Base-by-base conservation (phyloP, 164 flowering plant species). In the Aristolochia fimbriata region DNA sequence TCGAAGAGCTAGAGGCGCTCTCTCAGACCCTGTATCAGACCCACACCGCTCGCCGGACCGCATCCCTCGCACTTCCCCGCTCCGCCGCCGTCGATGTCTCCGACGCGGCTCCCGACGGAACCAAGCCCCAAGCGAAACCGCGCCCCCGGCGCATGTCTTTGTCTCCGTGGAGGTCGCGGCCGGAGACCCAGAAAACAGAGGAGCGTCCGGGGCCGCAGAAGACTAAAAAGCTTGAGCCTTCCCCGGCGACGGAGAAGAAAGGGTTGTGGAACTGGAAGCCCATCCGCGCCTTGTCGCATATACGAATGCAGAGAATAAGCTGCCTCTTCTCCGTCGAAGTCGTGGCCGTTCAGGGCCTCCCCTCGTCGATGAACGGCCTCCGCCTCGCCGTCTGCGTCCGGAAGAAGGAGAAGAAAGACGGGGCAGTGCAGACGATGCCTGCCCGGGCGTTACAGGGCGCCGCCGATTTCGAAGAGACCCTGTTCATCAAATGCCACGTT, bases 261-360 rank as follows among this genome's bases (percentile, higher is more conserved):
- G 93, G 95, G 22, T 57, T 92, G 22, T 87, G 95, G 98, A 87
- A 76, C 23, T 92, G 98, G 98, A 89, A 92, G 76, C 91, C 98
- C 0, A 80, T 92, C 47, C 75, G 96, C 23, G 96, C 86, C 11
- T 73, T 92, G 41, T 65, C 89, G 1, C 96, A 82, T 60, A 84
- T 92, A 21, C 79, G 85, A 15, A 92, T 76, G 96, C 88, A 83
- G 71, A 84, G 86, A 60, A 23, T 89, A 67, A 82, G 91, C 61
- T 82, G 87, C 53, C 65, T 92, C 72, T 84, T 92, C 68, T 92
- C 98, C 15, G 86, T 92, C 1, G 98, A 92, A 65, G 91, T 92
- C 12, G 91, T 92, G 7, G 58, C 82, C 0, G 78, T 77, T 9
- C 93, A 87, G 67, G 84, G 84, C 51, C 83, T 92, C 15, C 93